These are phyloP conservation scores for Basidiobolus heterosporus DNA, from an alignment of 371 early-diverging fungal species.

Conservation along the genomic window DNA sequence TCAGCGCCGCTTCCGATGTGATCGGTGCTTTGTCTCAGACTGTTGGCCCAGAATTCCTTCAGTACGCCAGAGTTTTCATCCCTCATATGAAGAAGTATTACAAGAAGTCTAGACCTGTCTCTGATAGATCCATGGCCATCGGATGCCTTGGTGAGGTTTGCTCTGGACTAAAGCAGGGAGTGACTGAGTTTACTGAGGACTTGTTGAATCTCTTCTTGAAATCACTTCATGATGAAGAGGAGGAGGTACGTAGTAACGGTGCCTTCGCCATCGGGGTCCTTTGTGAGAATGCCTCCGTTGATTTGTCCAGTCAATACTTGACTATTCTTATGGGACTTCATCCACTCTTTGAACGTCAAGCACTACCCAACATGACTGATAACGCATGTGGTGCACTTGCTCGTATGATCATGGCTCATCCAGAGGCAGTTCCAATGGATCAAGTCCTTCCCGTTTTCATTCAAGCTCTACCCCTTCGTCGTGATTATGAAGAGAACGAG, in stretches of 20 bases:
- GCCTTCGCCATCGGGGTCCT: constrained; percentile 71
- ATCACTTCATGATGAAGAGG: constrained; percentile 56
- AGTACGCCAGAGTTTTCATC: constrained; percentile 54
- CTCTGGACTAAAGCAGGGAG: constrained; percentile 46
- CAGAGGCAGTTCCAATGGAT: constrained; percentile 51
- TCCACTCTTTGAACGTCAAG: constrained; percentile 48
- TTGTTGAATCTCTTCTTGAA: constrained; percentile 40
- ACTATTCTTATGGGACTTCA: constrained; percentile 48
- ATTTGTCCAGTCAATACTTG: constrained; percentile 52
- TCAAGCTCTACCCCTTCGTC: constrained; percentile 51
- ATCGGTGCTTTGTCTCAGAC: constrained; percentile 58
- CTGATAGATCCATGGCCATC: constrained; percentile 78
- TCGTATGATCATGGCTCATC: constrained; percentile 52
- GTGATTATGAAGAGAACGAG: constrained; percentile 65
- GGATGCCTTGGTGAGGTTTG: constrained; percentile 74
- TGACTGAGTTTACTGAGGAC: constrained; percentile 62
- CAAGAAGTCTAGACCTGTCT: constrained; percentile 28
- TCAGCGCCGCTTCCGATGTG: constrained; percentile 66
- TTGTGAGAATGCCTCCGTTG: constrained; percentile 41
- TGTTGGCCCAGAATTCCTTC: constrained; percentile 53
- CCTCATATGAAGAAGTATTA: constrained; percentile 70
- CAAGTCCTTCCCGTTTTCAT: constrained; percentile 48
- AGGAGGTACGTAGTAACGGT: constrained; percentile 71
- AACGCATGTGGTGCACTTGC: constrained; percentile 82
- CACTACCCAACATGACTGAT: constrained; percentile 52